Base-by-base conservation (phyloP, 495 filamentous ascomycete genomes). In the Ascodesmis nigricans region DNA sequence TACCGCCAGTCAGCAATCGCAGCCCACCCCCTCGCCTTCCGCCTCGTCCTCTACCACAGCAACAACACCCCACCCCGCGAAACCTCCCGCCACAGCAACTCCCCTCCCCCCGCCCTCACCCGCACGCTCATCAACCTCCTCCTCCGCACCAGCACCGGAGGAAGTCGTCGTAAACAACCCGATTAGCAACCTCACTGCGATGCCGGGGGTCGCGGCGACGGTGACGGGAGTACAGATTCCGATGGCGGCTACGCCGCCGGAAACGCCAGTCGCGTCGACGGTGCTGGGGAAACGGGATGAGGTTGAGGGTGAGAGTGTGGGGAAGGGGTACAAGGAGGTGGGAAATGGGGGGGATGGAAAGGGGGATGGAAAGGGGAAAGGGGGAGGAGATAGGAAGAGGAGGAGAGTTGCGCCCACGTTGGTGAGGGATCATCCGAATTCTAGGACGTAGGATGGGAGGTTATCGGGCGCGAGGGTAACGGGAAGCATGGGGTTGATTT, bases 171-270 rank as follows among this genome's bases (percentile, higher is more conserved):
- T 78, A 31, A 83, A 67, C 51, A 84, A 91, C 41, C 78, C 80
- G 7, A 74, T 77, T 0, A 66, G 78, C 2, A 80, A 73, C 10
- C 58, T 73, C 5, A 73, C 77, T 4, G 71, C 63, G 42, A 64
- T 90, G 14, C 78, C 79, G 0, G 61, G 71, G 36, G 74, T 87
- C 19, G 49, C 51, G 28, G 43, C 52, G 9, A 46, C 45, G 8
- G 45, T 43, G 1, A 31, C 36, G 13, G 47, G 53, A n/a, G 54
- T 73, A 15, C 68, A 69, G 6, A 61, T 79, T 29, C n/a, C n/a
- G n/a, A n/a, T n/a, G n/a, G n/a, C n/a, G 18, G 72, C 73, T 2
- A 87, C 80, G 3, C 80, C 80, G 15, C 80, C 80, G 1, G 72
- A 81, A 53, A 90, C 80, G 5, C 78, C 79, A 8, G 55, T 69